Conservation (phyloP, 1,139 yeast genomes). For the Scheffersomyces parashehatae region DNA sequence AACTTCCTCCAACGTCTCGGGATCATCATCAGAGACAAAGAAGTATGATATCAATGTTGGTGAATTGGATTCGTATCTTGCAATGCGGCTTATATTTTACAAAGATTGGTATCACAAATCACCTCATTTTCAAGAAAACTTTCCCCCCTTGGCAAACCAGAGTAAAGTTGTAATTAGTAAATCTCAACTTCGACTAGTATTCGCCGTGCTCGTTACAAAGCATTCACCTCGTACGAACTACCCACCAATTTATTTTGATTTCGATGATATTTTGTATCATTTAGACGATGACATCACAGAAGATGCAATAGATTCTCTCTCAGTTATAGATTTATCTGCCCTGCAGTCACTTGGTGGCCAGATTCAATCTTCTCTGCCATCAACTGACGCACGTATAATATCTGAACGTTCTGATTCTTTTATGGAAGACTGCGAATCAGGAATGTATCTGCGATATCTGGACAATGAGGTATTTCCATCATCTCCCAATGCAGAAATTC, state of each 20-base stretch:
- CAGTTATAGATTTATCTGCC: constrained; percentile 7
- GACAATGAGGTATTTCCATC: constrained; percentile 3
- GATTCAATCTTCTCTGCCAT: background rate
- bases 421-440: constrained; percentile 6
- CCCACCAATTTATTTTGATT: constrained; percentile 26
- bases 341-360: constrained; percentile 1
- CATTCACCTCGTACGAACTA: constrained; percentile 8
- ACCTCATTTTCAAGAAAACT: constrained; percentile 19
- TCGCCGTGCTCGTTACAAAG: constrained; percentile 21
- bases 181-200: constrained; percentile 18
- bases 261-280: constrained; percentile 14
- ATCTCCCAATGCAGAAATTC: background rate
- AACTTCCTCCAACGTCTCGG: constrained; percentile 1
- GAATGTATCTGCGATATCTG: constrained; percentile 2
- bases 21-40: background rate
- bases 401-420: constrained; percentile 4
- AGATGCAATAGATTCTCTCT: background rate
- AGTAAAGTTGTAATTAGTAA: constrained; percentile 6
- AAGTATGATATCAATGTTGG: background rate
- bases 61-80: constrained; percentile 20
- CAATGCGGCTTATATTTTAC: constrained; percentile 32
- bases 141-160: constrained; percentile 3
- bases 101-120: constrained; percentile 40
- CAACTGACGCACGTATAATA: background rate
- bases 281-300: constrained; percentile 2